phyloP scores from a whole-genome alignment of 139 green algal species.

The Ostreobium quekettii region DNA sequence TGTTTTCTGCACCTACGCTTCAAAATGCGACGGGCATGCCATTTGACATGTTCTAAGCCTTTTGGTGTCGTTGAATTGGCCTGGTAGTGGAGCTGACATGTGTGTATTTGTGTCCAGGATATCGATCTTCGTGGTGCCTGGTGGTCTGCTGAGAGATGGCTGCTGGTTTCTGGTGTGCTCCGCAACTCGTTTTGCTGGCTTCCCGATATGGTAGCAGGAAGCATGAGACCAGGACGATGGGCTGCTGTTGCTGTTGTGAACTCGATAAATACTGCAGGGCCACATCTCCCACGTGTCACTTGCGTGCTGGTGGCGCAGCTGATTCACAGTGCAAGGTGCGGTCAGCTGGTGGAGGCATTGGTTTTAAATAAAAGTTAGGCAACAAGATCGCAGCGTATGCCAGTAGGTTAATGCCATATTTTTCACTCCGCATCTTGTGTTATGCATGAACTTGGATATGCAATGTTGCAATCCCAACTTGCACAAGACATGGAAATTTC shows the following conservation, averaged over 20 bases:
- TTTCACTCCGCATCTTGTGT: too few species aligned
- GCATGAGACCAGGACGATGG: background rate
- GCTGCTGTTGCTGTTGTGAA: background rate
- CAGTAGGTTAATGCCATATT: too few species aligned
- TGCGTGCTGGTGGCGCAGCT: conserved; percentile 3
- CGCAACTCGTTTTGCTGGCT: conserved; percentile 1
- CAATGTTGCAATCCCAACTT: background rate
- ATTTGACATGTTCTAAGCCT: too few species aligned
- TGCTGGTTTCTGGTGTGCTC: background rate
- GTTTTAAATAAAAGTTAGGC: background rate
- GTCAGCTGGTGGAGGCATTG: background rate
- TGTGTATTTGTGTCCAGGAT: too few species aligned
- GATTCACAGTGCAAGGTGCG: background rate
- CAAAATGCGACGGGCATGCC: too few species aligned
- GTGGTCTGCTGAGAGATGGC: conserved; percentile 12
- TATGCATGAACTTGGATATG: too few species aligned
- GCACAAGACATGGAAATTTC: background rate
- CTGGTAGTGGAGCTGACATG: too few species aligned
- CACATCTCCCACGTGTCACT: background rate
- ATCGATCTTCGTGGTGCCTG: background rate
- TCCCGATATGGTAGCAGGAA: background rate
- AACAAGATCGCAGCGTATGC: too few species aligned
- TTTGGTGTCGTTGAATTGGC: too few species aligned
- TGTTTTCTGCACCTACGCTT: too few species aligned
- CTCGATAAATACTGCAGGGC: conserved; percentile 9